Evolutionary conservation across 2,329 filamentous ascomycete species (phyloP), one percentile per base, ranked within the genome.

Genomic region (Aspergillus pseudonomiae): DNA sequence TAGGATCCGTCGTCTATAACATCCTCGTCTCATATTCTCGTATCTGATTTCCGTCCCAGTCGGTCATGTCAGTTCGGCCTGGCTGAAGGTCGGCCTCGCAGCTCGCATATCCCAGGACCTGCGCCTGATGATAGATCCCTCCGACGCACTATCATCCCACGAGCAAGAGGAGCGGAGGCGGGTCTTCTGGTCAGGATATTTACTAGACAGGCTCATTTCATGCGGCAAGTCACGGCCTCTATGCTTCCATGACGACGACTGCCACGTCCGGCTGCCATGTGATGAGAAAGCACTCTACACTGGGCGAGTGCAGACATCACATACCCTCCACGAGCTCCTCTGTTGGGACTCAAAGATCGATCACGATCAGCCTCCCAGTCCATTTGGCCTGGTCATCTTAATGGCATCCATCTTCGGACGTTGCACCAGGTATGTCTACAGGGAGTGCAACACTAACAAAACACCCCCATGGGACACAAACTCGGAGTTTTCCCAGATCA

Each of bases 51-150:
- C 26, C 16, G 16, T 6, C 43, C 36, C 19, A 43, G 39, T 16
- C 39, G 39, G 39, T 19, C 39, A 16, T 12, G 39, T 43, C 39
- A 43, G 19, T 43, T 43, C 39, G 19, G 39, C 12, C 19, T 43
- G 39, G 39, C 62, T 81, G 7, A 80, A 80, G 30, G 71, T 75
- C 16, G 72, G 71, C 3, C 57, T 74, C 3, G 69, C 73, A 1
- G 71, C 79, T 70, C 95, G 92, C 46, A 95, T 87, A 75, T 94
- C 91, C 7, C 74, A 76, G 55, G 71, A 71, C 52, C 76, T 79
- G 21, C 74, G 73, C 11, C 75, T 75, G 10, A 74, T 73, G 67
- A 63, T 53, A 4, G 73, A 75, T 21, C 67, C 70, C 2, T 52
- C 52, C 9, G 28, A 46, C 10, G 65, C 65, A 41, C 55, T 72